Evolutionary conservation across 2,329 filamentous ascomycete genomes (phyloP).

Genomic region (Calycina marina): DNA sequence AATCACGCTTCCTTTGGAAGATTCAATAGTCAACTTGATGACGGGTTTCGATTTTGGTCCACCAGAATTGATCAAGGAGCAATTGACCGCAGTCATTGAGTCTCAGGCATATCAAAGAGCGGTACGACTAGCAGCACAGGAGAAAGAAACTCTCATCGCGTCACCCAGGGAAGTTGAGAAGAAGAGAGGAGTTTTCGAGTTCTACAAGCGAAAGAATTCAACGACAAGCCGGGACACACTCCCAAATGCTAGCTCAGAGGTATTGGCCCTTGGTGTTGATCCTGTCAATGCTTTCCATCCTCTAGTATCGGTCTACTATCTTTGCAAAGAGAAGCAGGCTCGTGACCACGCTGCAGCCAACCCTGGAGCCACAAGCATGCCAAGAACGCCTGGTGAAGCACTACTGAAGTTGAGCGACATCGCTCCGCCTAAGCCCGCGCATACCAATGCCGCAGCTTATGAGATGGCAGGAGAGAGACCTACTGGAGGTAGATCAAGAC

Average conservation of each 20-base stretch:
- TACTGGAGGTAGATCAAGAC: slow-evolving; percentile 68
- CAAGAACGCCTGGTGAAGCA: slow-evolving; percentile 37
- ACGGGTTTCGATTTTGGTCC: slow-evolving; percentile 95
- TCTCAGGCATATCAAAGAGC: slow-evolving; percentile 89
- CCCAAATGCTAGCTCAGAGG: slow-evolving; percentile 70
- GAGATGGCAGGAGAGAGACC: slow-evolving; percentile 83
- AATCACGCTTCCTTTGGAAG: slow-evolving; percentile 69
- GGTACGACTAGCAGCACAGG: slow-evolving; percentile 54
- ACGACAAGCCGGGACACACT: slow-evolving; percentile 79
- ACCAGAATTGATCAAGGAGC: slow-evolving; percentile 65
- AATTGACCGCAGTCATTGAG: slow-evolving; percentile 75
- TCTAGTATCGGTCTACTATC: slow-evolving; percentile 83
- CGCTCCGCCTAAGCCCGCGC: slow-evolving; percentile 66
- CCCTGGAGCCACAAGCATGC: slow-evolving; percentile 42
- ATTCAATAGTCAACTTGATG: slow-evolving; percentile 79
- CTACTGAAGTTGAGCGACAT: slow-evolving; percentile 56
- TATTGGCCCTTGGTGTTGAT: slow-evolving; percentile 67
- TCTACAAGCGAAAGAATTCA: slow-evolving; percentile 90
- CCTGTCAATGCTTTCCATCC: slow-evolving; percentile 89
- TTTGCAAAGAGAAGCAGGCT: slow-evolving; percentile 89
- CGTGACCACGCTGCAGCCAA: slow-evolving; percentile 49
- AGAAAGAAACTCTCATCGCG: slow-evolving; percentile 41
- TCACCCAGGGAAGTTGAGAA: slow-evolving; percentile 53
- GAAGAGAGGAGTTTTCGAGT: slow-evolving; percentile 84
- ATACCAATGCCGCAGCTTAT: slow-evolving; percentile 74